Percentiles rank a stretch among this genome's conserved stretches.
These are phyloP conservation scores for Cyclocybe cylindracea DNA, from an alignment of 768 basidiomycete species.

Conservation along the genomic window DNA sequence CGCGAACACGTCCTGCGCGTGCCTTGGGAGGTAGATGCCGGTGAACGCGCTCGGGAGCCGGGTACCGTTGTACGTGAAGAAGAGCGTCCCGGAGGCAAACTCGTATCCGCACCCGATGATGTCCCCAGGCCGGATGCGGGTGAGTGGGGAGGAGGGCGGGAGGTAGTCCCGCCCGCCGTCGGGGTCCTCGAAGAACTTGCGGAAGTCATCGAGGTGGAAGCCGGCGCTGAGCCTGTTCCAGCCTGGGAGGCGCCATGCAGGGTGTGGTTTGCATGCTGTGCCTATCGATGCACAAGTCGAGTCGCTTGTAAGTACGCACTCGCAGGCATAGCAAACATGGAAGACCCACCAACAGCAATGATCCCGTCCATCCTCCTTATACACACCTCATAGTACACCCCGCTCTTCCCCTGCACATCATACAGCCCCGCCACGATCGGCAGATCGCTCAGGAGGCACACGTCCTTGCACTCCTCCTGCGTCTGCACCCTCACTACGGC, in stretches of 20 bases:
- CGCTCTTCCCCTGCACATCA: conserved; percentile 50
- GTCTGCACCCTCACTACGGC: conserved; percentile 45
- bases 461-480: conserved; percentile 40
- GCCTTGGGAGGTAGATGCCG: conserved; percentile 58
- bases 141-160: conserved; percentile 19
- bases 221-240: conserved; percentile 71
- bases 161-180: conserved; percentile 62
- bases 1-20: conserved; percentile 58
- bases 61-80: conserved; percentile 66
- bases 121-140: conserved; percentile 43
- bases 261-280: conserved; percentile 66
- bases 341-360: conserved; percentile 55
- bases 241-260: conserved; percentile 64
- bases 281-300: conserved; percentile 38
- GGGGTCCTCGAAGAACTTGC: conserved; percentile 73
- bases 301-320: no score
- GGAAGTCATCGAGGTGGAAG: conserved; percentile 69
- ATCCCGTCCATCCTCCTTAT: conserved; percentile 59
- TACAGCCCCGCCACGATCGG: conserved; percentile 65
- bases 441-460: conserved; percentile 58
- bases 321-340: neutral
- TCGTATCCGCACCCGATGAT: conserved; percentile 67
- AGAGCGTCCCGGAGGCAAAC: conserved; percentile 50
- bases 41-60: conserved; percentile 58
- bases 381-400: conserved; percentile 66